Percentiles rank a stretch among this genome's conserved stretches.
These are phyloP conservation scores for Pseudocercospora musae DNA, from an alignment of 2,329 filamentous ascomycete genomes.

Conservation along the genomic window DNA sequence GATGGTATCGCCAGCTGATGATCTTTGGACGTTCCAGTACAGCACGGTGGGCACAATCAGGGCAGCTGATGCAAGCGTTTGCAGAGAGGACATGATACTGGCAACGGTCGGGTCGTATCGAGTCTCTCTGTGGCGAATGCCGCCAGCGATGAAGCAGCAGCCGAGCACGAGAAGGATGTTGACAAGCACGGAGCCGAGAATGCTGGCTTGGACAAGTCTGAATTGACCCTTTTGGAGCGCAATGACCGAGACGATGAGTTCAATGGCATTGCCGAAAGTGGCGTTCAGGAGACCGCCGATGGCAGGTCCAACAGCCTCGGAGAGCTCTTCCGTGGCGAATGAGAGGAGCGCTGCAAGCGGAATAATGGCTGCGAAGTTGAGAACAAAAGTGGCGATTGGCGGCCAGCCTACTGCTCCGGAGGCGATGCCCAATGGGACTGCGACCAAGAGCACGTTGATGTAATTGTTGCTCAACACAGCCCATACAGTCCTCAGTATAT, in stretches of 20 bases:
- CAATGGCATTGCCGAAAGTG: conserved; percentile 78
- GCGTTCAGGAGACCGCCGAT: conserved; percentile 73
- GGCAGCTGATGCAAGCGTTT: conserved; percentile 53
- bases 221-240: conserved; percentile 81
- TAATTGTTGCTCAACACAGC: conserved; percentile 45
- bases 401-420: conserved; percentile 62
- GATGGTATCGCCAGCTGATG: conserved; percentile 40
- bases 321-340: conserved; percentile 75
- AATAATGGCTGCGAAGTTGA: conserved; percentile 79
- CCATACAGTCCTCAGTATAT: conserved; percentile 8
- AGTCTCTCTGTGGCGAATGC: conserved; percentile 43
- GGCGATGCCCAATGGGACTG: conserved; percentile 69
- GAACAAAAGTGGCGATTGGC: conserved; percentile 65
- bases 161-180: conserved; percentile 73
- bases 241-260: conserved; percentile 84
- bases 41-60: conserved; percentile 53
- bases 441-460: conserved; percentile 68
- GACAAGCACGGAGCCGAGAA: conserved; percentile 92
- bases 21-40: conserved; percentile 45
- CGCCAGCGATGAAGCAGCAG: conserved; percentile 52
- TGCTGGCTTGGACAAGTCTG: conserved; percentile 93
- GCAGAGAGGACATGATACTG: conserved; percentile 65
- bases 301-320: conserved; percentile 67
- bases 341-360: conserved; percentile 70
- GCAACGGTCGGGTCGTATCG: conserved; percentile 71